These are phyloP conservation scores for Coniosporium apollinis DNA, from an alignment of 495 filamentous ascomycete genomes.

Conservation along the genomic window DNA sequence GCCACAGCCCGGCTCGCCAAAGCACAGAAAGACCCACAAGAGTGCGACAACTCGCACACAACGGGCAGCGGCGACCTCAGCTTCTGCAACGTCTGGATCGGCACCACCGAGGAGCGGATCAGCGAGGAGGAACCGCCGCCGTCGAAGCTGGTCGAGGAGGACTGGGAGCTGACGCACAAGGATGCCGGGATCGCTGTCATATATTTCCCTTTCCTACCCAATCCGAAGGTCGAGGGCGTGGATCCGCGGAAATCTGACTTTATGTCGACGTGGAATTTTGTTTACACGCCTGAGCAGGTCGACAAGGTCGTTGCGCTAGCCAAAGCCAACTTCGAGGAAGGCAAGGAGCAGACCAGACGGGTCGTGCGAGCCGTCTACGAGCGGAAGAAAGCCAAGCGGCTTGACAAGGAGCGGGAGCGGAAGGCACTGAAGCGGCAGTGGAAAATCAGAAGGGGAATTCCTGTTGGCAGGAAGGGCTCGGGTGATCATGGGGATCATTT, in stretches of 20 bases:
- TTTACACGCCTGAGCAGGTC: conserved; percentile 41
- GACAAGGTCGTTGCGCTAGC: conserved; percentile 58
- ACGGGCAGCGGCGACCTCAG: conserved; percentile 35
- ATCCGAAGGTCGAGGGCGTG: conserved; percentile 58
- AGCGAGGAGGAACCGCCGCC: conserved; percentile 45
- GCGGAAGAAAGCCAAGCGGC: conserved; percentile 57
- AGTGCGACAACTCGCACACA: conserved; percentile 10
- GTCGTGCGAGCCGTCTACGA: conserved; percentile 87
- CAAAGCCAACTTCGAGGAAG: conserved; percentile 70
- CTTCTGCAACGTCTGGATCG: conserved; percentile 94
- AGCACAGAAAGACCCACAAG: conserved; percentile 35
- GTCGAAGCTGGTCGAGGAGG: conserved; percentile 43
- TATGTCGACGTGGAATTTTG: conserved; percentile 93
- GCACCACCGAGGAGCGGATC: conserved; percentile 52
- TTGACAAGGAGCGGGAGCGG: conserved; percentile 37
- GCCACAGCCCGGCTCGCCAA: conserved; percentile 45
- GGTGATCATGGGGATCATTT: conserved; percentile 19
- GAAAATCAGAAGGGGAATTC: conserved; percentile 19
- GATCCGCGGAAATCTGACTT: conserved; percentile 69
- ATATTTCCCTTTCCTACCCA: conserved; percentile 80
- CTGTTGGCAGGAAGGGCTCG: conserved; percentile 9
- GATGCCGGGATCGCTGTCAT: conserved; percentile 76
- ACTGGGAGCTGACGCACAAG: conserved; percentile 58
- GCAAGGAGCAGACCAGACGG: conserved; percentile 53
- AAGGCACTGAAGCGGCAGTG: conserved; percentile 25